Base-by-base conservation (phyloP, 352 stramenopile species). In the Blastocystis sp. region DNA sequence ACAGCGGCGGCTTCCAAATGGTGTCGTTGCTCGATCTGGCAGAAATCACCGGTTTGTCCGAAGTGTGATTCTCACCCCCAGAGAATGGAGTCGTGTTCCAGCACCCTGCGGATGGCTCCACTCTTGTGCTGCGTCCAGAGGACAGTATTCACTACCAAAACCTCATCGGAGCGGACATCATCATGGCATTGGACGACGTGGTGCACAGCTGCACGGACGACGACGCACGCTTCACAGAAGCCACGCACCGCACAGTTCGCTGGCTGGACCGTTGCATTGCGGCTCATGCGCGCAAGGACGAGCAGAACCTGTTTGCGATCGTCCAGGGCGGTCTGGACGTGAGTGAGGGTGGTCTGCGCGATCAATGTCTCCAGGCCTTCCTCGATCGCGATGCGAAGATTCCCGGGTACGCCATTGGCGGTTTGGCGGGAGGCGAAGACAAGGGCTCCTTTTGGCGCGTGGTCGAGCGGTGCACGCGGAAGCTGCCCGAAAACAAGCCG, bases 1-100 rank as follows among this genome's bases (percentile, higher is more conserved):
- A 99, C 91, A 97, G 92, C 56, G 96, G 96, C 71, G 96, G 96
- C 10, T 99, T 99, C 92, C 96, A 99, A 91, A 98, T 98, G 94
- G 95, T 98, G 84, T 96, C 92, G 67, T 91, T 98, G 52, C 93
- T 96, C 40, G 93, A 95, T 80, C 91, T 98, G n/a, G 96, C 94
- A 34, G 91, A 95, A 86, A 96, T 98, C 86, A 97, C 94, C 34
- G 77, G 77, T 87, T 61, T 2, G 34, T n/a, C 43, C 9, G 21
- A 60, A 45, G 41, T 7, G 2, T 3, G 38, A 7, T 67, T 14
- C 5, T 70, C 3, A 67, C 28, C 10, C 17, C 10, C 45, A 14
- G 94, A 97, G 90, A 91, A 96, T 74, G 94, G 92, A 43, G 93
- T 96, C 11, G 90, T 90, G 17, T 97, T 96, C 89, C 91, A 95